Evolutionary conservation across 805 yeast species (phyloP), one percentile per base, ranked within the genome.

Genomic region (Saccharomycopsis vini): DNA sequence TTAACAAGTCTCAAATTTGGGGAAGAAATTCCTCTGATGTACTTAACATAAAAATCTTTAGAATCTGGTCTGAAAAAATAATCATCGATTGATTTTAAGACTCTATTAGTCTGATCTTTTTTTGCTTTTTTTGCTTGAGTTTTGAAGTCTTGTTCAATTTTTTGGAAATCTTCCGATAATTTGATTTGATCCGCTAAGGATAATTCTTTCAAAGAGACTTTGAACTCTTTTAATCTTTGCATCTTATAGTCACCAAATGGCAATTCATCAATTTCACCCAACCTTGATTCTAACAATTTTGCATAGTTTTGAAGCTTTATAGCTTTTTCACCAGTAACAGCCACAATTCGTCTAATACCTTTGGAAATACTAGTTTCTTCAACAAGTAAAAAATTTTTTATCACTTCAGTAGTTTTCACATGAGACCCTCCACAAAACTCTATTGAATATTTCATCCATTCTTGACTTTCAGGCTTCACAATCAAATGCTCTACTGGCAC

Each of bases 391-490:
- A 92, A 75, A 54, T 85, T 90, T 62, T 87, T 88, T 61, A 92
- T 92, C 49, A 92, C 97, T 49, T 89, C 82, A 15, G 97, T 90
- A 64, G 84, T 82, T 39, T 76, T 72, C 52, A 90, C 96, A 58
- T 92, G 98, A 10, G 98, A 92, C 66, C 98, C 98, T 67, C 98
- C 98, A 68, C 98, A 92, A 72, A 92, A 92, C 68, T 92, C 98
- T 53, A 92, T 73, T 1, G 96, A 86, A 58, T 74, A 70, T 34
- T 74, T 67, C 56, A 62, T 66, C 97, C 98, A 92, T 57, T 85
- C 76, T 42, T 68, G 67, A 59, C 75, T 83, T 24, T 67, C 55
- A 54, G 97, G 95, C 55, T 79, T 71, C 4, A 71, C 69, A 52
- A 90, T 62, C 53, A 92, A 69, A 13, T 83, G 92, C 21, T 84